phyloP scores from a whole-genome alignment of 2,329 filamentous ascomycete species.

The Phialocephala sp. region DNA sequence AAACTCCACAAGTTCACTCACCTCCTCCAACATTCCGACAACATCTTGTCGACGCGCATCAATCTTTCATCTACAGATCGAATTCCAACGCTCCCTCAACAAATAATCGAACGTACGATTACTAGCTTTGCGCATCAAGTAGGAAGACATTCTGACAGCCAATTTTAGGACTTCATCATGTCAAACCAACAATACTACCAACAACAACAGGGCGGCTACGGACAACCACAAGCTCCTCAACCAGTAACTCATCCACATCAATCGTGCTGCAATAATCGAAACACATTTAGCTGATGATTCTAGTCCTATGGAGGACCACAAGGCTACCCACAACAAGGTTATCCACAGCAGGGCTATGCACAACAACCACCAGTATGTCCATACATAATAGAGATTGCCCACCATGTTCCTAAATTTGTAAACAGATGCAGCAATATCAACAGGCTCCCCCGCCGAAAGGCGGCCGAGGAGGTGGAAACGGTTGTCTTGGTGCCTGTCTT shows the following conservation, averaged over 20 bases:
- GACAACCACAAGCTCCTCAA: conserved; percentile 15
- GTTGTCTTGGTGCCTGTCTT: conserved; percentile 50
- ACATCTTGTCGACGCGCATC: neutral
- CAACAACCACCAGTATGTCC: conserved; percentile 17
- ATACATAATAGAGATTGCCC: neutral
- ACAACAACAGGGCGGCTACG: conserved; percentile 28
- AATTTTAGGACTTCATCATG: conserved; percentile 18
- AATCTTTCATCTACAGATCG: neutral
- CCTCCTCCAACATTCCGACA: neutral
- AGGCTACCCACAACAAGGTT: conserved; percentile 17
- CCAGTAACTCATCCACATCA: neutral
- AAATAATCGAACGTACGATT: neutral
- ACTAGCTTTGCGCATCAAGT: neutral
- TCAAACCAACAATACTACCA: conserved; percentile 48
- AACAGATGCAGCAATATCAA: conserved; percentile 29
- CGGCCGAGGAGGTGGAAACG: conserved; percentile 40
- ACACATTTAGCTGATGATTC: neutral
- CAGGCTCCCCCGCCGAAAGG: conserved; percentile 47
- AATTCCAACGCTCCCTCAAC: neutral
- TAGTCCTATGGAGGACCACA: conserved; percentile 23
- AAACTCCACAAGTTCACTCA: neutral
- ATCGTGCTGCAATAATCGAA: neutral
- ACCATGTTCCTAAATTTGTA: neutral
- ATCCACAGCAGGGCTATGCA: conserved; percentile 20
- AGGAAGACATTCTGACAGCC: neutral